Base-by-base conservation (phyloP, 768 basidiomycete genomes). In the Suillus americanus region DNA sequence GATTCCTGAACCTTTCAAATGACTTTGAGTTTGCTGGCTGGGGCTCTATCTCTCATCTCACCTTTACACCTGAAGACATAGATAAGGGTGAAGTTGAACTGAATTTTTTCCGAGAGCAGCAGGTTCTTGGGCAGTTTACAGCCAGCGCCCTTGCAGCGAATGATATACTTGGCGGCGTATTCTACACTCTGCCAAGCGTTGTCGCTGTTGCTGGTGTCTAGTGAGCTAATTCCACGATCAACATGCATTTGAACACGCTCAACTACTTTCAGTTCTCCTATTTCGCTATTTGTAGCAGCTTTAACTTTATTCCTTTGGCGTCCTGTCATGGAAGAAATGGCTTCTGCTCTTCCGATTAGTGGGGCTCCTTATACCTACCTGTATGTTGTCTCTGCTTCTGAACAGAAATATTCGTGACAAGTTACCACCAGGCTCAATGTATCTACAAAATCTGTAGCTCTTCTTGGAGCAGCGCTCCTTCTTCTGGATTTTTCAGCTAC, bases 21-120 rank as follows among this genome's bases (percentile, higher is more conserved):
- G 81, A 86, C 45, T 89, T 89, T 65, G 88, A 90, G 68, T 92
- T 91, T 68, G 85, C 90, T 1, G 89, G 89, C 4, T 90, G 89
- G 88, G 89, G 89, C 2, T 81, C 84, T 6, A 71, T 86, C 20
- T 74, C 75, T 7, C 78, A 79, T 63, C 67, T 90, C 1, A 78
- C 78, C 23, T 78, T 91, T 13, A 73, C 77, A 0, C 65, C 62
- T 1, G 79, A 82, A 5, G 85, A 89, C 54, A 68, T 78, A 53
- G 62, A 68, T 3, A 64, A 72, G 61, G 59, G 87, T 71, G 40
- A 74, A 69, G 37, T 72, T 63, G 53, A 73, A 67, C 41, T 77
- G 78, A 20, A 71, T 73, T 61, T 66, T 55, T 60, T 78, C 16
- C 72, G 70, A 23, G 70, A 75, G n/a, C 74, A 78, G 33, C 75